Evolutionary conservation across 495 filamentous ascomycete genomes (phyloP), one percentile per base, ranked within the genome.

Genomic region (Penicillium flavigenum): DNA sequence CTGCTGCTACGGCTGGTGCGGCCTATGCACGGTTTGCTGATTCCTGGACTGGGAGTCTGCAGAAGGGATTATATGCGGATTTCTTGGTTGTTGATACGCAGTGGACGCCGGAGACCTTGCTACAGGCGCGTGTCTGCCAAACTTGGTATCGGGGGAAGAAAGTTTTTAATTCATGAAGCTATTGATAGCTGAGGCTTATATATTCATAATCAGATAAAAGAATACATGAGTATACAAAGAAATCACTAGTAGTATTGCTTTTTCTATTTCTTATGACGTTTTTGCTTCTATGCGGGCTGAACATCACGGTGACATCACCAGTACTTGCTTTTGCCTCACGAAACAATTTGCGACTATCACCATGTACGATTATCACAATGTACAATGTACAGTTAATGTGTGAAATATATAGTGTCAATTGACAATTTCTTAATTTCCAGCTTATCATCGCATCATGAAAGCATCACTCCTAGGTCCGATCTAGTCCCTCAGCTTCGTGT

Each of bases 21-120:
- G 83, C 83, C 32, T 83, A 84, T 64, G 80, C 80, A 19, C 81
- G 80, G 19, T 84, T 83, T 60, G 81, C 79, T 2, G 83, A 86
- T 19, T 69, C 70, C 14, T 78, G 78, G 69, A 76, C 81, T 41
- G 84, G 84, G 1, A 74, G 62, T 44, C 61, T 86, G 59, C 66
- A 75, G 47, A 57, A 61, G 36, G 84, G 82, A 2, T 64, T 72
- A 46, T 72, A 66, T 66, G 83, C 83, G 2, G 83, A 87, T 53
- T 84, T 87, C 58, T 74, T 79, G 39, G 72, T 86, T 7, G 78
- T 83, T 11, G 79, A 86, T 47, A 82, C 82, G 78, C 74, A 79
- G 24, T 83, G 81, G 78, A 70, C 76, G 14, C 72, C 73, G 16
- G 79, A 81, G 44, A 76, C 64, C 55, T 68, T 87, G 46, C 69